phyloP scores from a whole-genome alignment of 768 basidiomycete genomes.

The Russula abietina region DNA sequence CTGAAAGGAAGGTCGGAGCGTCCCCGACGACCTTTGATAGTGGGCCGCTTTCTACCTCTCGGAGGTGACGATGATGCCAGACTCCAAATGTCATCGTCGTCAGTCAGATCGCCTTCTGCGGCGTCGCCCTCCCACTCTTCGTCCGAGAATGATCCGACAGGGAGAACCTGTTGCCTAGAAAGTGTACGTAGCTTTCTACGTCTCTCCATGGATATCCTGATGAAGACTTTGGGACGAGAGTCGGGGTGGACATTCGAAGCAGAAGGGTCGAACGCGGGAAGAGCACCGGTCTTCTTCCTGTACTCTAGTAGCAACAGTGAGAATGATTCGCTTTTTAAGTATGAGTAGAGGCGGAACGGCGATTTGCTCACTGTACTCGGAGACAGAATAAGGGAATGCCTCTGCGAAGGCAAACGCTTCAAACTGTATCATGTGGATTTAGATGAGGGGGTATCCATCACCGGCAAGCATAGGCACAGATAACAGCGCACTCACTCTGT shows the following conservation, averaged over 20 bases:
- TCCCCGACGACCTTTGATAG: slow-evolving; percentile 13
- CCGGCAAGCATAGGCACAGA: not conserved
- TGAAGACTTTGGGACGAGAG: slow-evolving; percentile 44
- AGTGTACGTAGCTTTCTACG: slow-evolving; percentile 18
- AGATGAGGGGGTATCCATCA: not conserved
- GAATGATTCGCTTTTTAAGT: not conserved
- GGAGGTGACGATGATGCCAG: slow-evolving; percentile 13
- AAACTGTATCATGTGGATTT: slow-evolving; percentile 9
- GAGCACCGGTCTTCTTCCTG: slow-evolving; percentile 37
- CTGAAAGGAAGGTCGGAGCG: slow-evolving; percentile 54
- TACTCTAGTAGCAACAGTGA: slow-evolving; percentile 35
- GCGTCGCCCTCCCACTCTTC: slow-evolving; percentile 33
- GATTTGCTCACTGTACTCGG: slow-evolving; percentile 20
- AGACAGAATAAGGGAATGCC: slow-evolving; percentile 21
- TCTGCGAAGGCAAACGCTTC: slow-evolving; percentile 8
- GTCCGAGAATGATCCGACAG: slow-evolving; percentile 28
- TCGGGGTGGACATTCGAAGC: slow-evolving; percentile 51
- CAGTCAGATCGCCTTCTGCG: slow-evolving; percentile 20
- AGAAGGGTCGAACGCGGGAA: slow-evolving; percentile 56
- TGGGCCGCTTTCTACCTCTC: slow-evolving; percentile 22
- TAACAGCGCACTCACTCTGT: slow-evolving; percentile 14
- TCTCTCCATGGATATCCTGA: slow-evolving; percentile 29
- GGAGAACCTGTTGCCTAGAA: slow-evolving; percentile 2
- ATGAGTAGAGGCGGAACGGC: not conserved
- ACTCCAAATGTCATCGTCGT: slow-evolving; percentile 20